phyloP scores from a whole-genome alignment of 805 yeast species.

The Middelhovenomyces tepae region DNA sequence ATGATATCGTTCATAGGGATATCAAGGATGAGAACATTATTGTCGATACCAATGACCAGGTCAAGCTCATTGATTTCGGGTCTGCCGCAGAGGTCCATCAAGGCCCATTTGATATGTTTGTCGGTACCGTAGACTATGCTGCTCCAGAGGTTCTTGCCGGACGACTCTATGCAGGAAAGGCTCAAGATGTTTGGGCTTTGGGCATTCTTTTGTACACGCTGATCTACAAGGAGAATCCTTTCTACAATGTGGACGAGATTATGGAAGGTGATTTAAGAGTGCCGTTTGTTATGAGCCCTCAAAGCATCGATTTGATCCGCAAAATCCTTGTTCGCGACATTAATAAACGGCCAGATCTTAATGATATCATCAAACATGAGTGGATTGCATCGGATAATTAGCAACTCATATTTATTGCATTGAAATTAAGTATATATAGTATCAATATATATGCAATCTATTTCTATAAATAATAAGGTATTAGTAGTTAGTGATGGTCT shows the following conservation, averaged over 20 bases:
- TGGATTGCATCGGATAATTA: conserved; percentile 42
- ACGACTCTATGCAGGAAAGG: conserved; percentile 79
- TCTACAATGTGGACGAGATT: conserved; percentile 90
- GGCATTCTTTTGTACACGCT: conserved; percentile 87
- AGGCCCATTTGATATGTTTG: conserved; percentile 96
- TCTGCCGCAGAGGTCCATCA: conserved; percentile 83
- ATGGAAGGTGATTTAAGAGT: conserved; percentile 79
- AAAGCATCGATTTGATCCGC: conserved; percentile 52
- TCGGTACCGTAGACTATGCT: conserved; percentile 95
- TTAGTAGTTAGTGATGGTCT: too few relatives aligned
- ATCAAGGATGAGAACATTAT: conserved; percentile 92
- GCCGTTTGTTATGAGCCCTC: conserved; percentile 54
- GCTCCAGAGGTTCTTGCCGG: conserved; percentile 95
- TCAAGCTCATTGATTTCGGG: conserved; percentile 89
- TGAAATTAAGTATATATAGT: too few relatives aligned
- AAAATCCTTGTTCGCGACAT: conserved; percentile 63
- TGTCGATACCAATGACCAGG: conserved; percentile 65
- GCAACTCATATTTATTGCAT: too few relatives aligned
- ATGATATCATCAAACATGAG: conserved; percentile 56
- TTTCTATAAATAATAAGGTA: too few relatives aligned
- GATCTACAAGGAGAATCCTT: conserved; percentile 90
- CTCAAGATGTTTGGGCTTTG: conserved; percentile 96
- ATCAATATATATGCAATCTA: too few relatives aligned
- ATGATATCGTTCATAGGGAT: conserved; percentile 89
- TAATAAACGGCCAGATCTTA: conserved; percentile 60